Conservation (phyloP, 2,329 filamentous ascomycete species). For the Paecilomyces dactylethromorphus region DNA sequence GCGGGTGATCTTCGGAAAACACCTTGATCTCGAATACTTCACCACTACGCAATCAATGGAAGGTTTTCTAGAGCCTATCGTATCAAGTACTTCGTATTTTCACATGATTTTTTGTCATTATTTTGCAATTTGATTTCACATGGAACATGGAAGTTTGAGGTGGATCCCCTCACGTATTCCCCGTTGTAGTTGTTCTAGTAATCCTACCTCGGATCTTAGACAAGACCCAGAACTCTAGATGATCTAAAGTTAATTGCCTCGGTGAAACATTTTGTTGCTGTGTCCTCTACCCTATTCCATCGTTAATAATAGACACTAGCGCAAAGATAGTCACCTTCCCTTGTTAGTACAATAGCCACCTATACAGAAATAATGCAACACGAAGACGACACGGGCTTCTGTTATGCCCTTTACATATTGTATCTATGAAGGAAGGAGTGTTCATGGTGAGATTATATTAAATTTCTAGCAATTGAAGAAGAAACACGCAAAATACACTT, state of each 20-base stretch:
- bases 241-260: too few relatives aligned
- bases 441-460: neutral
- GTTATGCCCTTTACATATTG: too few relatives aligned
- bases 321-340: too few relatives aligned
- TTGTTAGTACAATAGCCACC: too few relatives aligned
- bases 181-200: neutral
- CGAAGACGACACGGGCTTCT: neutral
- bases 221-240: too few relatives aligned
- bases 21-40: neutral
- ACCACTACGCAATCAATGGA: neutral
- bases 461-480: neutral
- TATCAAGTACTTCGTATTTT: neutral
- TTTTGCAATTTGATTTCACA: neutral
- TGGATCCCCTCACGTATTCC: neutral
- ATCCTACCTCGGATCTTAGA: neutral
- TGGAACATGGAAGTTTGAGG: neutral
- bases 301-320: too few relatives aligned
- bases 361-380: neutral
- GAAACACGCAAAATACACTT: neutral
- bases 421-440: too few relatives aligned
- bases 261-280: too few relatives aligned
- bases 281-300: too few relatives aligned
- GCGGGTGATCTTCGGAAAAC: neutral
- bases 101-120: neutral
- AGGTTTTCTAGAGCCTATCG: neutral